Percentiles rank a stretch among this genome's conserved stretches.
Conservation (phyloP, 2,329 filamentous ascomycete genomes). For the Eurotiales sp. region DNA sequence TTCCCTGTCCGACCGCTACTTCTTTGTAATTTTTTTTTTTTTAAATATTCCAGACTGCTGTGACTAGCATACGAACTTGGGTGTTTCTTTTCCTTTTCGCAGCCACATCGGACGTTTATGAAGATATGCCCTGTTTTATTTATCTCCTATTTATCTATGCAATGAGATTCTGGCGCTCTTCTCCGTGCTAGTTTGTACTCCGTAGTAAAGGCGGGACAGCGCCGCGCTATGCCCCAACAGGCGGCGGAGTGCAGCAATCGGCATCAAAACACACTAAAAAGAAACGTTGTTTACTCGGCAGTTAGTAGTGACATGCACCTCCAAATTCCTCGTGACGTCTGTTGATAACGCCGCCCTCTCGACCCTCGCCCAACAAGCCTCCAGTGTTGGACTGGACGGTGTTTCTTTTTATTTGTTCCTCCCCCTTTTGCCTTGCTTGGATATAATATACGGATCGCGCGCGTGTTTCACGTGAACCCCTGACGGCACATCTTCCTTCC, state of each 20-base stretch:
- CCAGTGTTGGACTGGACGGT: constrained; percentile 1
- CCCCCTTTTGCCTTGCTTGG: no score
- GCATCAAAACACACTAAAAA: no score
- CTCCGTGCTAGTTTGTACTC: no score
- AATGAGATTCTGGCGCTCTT: no score
- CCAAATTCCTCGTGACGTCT: constrained; percentile 13
- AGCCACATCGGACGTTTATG: background rate
- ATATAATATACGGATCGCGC: background rate
- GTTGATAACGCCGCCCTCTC: constrained; percentile 5
- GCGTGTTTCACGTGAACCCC: constrained; percentile 17
- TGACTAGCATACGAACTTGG: constrained; percentile 5
- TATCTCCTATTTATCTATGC: no score
- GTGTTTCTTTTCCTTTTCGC: background rate
- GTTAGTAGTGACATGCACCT: background rate
- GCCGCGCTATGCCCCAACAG: constrained; percentile 6
- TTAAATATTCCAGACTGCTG: background rate
- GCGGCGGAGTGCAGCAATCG: constrained; percentile 9
- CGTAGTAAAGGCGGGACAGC: constrained; percentile 13
- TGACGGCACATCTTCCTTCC: constrained; percentile 9
- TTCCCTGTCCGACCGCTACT: background rate
- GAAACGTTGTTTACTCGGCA: constrained; percentile 14
- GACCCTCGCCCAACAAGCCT: background rate
- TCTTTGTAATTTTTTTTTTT: background rate
- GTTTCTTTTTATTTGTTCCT: background rate
- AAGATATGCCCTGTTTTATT: background rate